Percentiles rank a stretch among this genome's conserved stretches.
These are phyloP conservation scores for Salix udensis DNA, from an alignment of 345 rosid genomes.

Conservation along the genomic window DNA sequence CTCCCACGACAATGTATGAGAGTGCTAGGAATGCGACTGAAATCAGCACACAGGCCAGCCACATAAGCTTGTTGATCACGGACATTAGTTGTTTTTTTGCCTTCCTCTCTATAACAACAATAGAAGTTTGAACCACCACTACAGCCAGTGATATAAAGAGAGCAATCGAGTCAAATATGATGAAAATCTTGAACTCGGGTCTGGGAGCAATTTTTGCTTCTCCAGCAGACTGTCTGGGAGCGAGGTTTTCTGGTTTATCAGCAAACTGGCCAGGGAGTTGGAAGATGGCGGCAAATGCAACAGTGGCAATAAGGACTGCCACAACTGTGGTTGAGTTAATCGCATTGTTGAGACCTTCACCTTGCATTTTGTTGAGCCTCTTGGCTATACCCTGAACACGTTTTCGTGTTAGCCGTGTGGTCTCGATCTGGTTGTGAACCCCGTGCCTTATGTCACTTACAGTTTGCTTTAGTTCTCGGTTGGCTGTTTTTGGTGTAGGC, in stretches of 20 bases:
- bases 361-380: slow-evolving; percentile 69
- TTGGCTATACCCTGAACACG: slow-evolving; percentile 76
- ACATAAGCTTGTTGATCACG: slow-evolving; percentile 88
- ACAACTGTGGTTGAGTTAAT: slow-evolving; percentile 85
- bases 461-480: slow-evolving; percentile 64
- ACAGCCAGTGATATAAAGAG: slow-evolving; percentile 91
- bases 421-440: slow-evolving; percentile 77
- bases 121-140: slow-evolving; percentile 91
- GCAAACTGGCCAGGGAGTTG: slow-evolving; percentile 76
- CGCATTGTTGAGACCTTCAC: slow-evolving; percentile 88
- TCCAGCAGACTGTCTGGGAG: slow-evolving; percentile 41
- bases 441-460: slow-evolving; percentile 87
- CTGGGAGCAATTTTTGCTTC: slow-evolving; percentile 60
- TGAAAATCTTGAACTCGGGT: slow-evolving; percentile 57
- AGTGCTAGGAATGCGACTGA: slow-evolving; percentile 79
- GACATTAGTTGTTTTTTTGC: slow-evolving; percentile 86
- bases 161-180: slow-evolving; percentile 76
- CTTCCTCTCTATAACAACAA: slow-evolving; percentile 74
- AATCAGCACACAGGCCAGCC: slow-evolving; percentile 84
- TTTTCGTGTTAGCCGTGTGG: slow-evolving; percentile 62
- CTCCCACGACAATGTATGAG: slow-evolving; percentile 71
- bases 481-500: slow-evolving; percentile 33
- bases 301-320: slow-evolving; percentile 88
- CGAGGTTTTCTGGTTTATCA: slow-evolving; percentile 37
- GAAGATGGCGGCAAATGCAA: slow-evolving; percentile 91